phyloP scores from a whole-genome alignment of 2,329 filamentous ascomycete genomes.

The Rutstroemia sp. region DNA sequence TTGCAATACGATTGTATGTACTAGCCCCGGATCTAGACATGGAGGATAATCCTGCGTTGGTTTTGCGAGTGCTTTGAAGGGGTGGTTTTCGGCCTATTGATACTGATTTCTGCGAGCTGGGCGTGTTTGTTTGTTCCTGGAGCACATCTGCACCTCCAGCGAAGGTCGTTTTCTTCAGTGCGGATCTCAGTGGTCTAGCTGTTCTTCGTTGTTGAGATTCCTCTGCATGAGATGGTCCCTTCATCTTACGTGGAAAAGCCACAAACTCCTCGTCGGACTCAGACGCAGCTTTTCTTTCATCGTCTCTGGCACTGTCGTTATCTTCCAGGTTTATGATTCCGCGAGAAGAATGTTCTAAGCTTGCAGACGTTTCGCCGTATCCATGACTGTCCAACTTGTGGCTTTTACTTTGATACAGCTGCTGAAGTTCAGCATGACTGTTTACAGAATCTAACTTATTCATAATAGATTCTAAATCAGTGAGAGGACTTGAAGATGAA shows the following conservation, averaged over 20 bases:
- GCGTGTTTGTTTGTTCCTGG: neutral
- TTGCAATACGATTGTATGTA: conserved; percentile 8
- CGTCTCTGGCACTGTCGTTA: neutral
- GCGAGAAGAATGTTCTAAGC: neutral
- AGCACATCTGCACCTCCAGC: neutral
- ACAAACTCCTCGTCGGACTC: neutral
- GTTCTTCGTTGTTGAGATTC: conserved; percentile 4
- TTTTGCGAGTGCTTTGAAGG: neutral
- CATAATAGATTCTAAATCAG: conserved; percentile 2
- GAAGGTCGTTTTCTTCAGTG: conserved; percentile 6
- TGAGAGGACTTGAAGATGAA: conserved; percentile 5
- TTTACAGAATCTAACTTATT: neutral
- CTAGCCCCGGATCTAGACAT: neutral
- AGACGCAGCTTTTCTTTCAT: neutral
- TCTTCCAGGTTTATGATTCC: neutral
- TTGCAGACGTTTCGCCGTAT: neutral
- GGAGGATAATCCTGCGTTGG: neutral
- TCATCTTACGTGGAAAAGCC: neutral
- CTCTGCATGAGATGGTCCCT: neutral
- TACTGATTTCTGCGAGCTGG: neutral
- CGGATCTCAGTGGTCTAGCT: conserved; percentile 6
- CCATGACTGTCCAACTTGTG: neutral
- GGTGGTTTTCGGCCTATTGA: neutral
- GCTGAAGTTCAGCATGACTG: conserved; percentile 2
- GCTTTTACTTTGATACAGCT: neutral